phyloP scores from a whole-genome alignment of 495 filamentous ascomycete genomes.

The Friedmanniomyces endolithicus region DNA sequence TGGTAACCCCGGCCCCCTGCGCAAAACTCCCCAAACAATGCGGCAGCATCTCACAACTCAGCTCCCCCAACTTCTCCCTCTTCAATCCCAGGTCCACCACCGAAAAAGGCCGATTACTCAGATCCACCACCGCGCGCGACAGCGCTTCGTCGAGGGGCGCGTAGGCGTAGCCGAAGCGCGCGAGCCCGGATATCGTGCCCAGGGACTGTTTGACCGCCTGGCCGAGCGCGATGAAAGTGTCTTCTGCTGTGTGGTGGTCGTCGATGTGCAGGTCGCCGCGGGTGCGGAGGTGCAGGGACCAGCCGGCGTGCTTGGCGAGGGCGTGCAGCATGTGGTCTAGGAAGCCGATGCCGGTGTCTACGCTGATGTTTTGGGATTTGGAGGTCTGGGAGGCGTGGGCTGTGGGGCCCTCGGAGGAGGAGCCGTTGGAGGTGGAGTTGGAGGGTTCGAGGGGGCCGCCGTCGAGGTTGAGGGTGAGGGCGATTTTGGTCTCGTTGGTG shows the following conservation, averaged over 20 bases:
- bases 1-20: slow-evolving; percentile 73
- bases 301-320: slow-evolving; percentile 86
- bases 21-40: slow-evolving; percentile 92
- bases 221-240: slow-evolving; percentile 84
- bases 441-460: slow-evolving; percentile 55
- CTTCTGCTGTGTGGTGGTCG: slow-evolving; percentile 97
- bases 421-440: not conserved
- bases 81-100: slow-evolving; percentile 69
- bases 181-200: slow-evolving; percentile 61
- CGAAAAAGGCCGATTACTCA: slow-evolving; percentile 77
- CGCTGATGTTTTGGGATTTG: slow-evolving; percentile 66
- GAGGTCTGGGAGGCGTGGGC: slow-evolving; percentile 72
- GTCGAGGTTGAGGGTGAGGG: slow-evolving; percentile 81
- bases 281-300: slow-evolving; percentile 71
- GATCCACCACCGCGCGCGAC: slow-evolving; percentile 83
- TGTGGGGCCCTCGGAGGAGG: slow-evolving; percentile 26
- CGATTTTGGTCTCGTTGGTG: slow-evolving; percentile 96
- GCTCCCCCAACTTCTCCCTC: slow-evolving; percentile 83
- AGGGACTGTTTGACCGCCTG: slow-evolving; percentile 66
- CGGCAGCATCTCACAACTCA: slow-evolving; percentile 93
- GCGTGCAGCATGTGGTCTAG: slow-evolving; percentile 98
- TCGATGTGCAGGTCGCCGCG: slow-evolving; percentile 90
- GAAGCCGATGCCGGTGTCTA: slow-evolving; percentile 95
- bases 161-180: slow-evolving; percentile 82
- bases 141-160: slow-evolving; percentile 91